Conservation (phyloP, 441 rosid species). For the Bruguiera hainesii region DNA sequence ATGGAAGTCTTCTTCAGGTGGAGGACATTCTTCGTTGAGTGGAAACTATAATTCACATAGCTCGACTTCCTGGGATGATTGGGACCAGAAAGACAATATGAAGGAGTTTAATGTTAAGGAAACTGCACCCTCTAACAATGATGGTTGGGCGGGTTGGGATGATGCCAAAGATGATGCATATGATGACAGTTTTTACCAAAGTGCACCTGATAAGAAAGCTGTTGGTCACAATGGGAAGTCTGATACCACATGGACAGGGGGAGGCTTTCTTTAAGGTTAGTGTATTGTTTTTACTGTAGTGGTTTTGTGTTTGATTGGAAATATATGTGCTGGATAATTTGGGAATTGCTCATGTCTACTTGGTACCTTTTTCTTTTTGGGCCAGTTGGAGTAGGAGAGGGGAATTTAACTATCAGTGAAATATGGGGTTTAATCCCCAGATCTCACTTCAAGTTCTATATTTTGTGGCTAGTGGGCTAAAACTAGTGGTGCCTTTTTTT, state of each 20-base stretch:
- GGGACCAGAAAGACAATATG: conserved; percentile 61
- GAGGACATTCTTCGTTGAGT: conserved; percentile 51
- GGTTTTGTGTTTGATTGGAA: background rate
- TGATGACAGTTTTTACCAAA: conserved; percentile 49
- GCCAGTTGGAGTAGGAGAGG: too few relatives aligned
- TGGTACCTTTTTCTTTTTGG: background rate
- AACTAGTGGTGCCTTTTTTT: too few relatives aligned
- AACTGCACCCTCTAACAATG: conserved; percentile 43
- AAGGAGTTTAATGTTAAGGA: conserved; percentile 44
- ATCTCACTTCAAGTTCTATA: too few relatives aligned
- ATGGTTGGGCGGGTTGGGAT: conserved; percentile 91
- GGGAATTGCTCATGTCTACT: too few relatives aligned
- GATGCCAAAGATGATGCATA: conserved; percentile 76
- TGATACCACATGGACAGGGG: conserved; percentile 77
- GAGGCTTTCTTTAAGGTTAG: conserved; percentile 69
- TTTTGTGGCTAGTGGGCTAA: too few relatives aligned
- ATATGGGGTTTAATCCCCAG: too few relatives aligned
- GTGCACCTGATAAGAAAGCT: conserved; percentile 45
- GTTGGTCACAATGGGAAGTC: conserved; percentile 67
- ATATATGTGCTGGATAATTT: background rate
- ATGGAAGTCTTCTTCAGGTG: conserved; percentile 48
- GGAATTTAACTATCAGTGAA: too few relatives aligned
- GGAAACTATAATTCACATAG: conserved; percentile 35
- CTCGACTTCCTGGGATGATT: conserved; percentile 86
- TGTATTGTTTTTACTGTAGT: background rate